Conservation (phyloP, 306 rosid species). For the Malus orientalis region DNA sequence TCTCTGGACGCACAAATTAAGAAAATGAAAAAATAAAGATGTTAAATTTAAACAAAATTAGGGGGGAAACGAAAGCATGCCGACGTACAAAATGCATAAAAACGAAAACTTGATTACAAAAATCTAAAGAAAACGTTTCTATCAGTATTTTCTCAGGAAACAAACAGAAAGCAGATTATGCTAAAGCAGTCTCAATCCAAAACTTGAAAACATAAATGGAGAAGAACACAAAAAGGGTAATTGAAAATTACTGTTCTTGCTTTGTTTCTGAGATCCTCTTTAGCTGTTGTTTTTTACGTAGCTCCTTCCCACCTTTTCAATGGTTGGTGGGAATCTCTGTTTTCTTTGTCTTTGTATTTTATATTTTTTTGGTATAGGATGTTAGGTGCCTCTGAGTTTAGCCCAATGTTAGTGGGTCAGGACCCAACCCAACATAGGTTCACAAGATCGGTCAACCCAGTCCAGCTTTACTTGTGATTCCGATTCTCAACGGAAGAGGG, state of each 20-base stretch:
- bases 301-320: neutral
- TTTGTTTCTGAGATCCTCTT: neutral
- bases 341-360: neutral
- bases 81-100: neutral
- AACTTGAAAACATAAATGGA: neutral
- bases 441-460: neutral
- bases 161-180: neutral
- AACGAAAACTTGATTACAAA: too few species aligned
- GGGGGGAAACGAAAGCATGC: neutral
- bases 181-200: neutral
- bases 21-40: neutral
- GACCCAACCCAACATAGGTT: neutral
- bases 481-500: rapidly evolving
- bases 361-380: too few species aligned
- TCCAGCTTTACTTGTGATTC: neutral
- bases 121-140: neutral
- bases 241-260: neutral
- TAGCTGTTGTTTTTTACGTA: neutral
- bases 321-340: neutral
- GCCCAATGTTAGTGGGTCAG: neutral
- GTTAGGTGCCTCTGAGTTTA: neutral
- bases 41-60: neutral
- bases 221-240: neutral
- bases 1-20: neutral
- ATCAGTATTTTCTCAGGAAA: neutral